These are phyloP conservation scores for Letharia lupina DNA, from an alignment of 495 filamentous ascomycete species.

Conservation along the genomic window DNA sequence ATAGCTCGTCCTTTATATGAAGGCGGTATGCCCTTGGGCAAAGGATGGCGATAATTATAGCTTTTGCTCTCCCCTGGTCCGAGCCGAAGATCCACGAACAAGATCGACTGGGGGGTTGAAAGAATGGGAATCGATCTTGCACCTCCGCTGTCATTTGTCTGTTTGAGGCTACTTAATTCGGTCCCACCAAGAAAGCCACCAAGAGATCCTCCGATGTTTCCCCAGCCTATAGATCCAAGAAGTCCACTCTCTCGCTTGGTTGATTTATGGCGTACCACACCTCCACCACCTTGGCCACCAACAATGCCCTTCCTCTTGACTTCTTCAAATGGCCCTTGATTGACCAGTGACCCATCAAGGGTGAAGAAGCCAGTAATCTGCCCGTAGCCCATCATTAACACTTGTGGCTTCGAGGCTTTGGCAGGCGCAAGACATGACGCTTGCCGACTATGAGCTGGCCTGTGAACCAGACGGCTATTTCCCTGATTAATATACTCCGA, in stretches of 20 bases:
- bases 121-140: conserved; percentile 79
- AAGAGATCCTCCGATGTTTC: conserved; percentile 77
- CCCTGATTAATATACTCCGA: conserved; percentile 79
- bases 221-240: conserved; percentile 80
- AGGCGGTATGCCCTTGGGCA: conserved; percentile 82
- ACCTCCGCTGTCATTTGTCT: conserved; percentile 71
- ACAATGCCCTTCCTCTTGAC: conserved; percentile 91
- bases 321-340: conserved; percentile 84
- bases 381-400: conserved; percentile 95
- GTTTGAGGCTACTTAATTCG: conserved; percentile 84
- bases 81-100: conserved; percentile 87
- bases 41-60: conserved; percentile 74
- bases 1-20: conserved; percentile 88
- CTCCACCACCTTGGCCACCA: conserved; percentile 70
- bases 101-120: conserved; percentile 91
- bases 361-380: conserved; percentile 91
- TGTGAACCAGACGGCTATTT: conserved; percentile 38
- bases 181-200: conserved; percentile 75
- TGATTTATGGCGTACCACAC: conserved; percentile 71
- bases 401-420: conserved; percentile 49
- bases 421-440: conserved; percentile 48
- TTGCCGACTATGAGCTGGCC: conserved; percentile 51
- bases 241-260: conserved; percentile 70
- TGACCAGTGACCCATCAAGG: conserved; percentile 82
- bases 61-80: conserved; percentile 82